phyloP scores from a whole-genome alignment of 352 stramenopile species.

The Pythium phragmiticola region DNA sequence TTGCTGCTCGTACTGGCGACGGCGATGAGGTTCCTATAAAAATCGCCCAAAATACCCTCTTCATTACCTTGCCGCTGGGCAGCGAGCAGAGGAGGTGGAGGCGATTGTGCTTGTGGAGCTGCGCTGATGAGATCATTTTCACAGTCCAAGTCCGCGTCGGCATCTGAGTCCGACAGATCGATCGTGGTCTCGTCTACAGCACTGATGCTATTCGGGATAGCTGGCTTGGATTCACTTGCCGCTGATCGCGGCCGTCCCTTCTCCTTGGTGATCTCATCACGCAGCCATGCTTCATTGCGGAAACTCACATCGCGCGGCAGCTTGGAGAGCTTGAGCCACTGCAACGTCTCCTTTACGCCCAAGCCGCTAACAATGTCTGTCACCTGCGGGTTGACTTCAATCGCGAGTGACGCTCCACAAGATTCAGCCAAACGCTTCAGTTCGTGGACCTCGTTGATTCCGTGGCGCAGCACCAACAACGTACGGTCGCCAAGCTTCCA shows the following conservation, averaged over 20 bases:
- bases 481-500: slow-evolving; percentile 60
- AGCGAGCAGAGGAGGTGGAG: background rate
- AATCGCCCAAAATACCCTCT: background rate
- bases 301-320: slow-evolving; percentile 72
- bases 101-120: no score
- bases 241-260: slow-evolving; percentile 22
- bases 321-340: slow-evolving; percentile 68
- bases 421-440: slow-evolving; percentile 60
- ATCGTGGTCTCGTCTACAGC: background rate
- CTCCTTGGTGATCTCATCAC: slow-evolving; percentile 65
- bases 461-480: slow-evolving; percentile 66
- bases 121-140: background rate
- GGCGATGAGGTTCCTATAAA: background rate
- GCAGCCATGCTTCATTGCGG: slow-evolving; percentile 67
- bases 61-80: slow-evolving; percentile 5
- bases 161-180: slow-evolving; percentile 18
- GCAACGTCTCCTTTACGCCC: slow-evolving; percentile 54
- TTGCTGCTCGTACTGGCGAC: background rate
- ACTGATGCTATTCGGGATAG: background rate
- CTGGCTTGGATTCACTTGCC: background rate
- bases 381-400: slow-evolving; percentile 73
- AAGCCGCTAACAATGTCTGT: slow-evolving; percentile 81
- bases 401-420: slow-evolving; percentile 64
- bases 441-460: slow-evolving; percentile 67
- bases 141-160: slow-evolving; percentile 5